Conservation (phyloP, 768 basidiomycete species). For the Naganishia vaughanmartiniae region DNA sequence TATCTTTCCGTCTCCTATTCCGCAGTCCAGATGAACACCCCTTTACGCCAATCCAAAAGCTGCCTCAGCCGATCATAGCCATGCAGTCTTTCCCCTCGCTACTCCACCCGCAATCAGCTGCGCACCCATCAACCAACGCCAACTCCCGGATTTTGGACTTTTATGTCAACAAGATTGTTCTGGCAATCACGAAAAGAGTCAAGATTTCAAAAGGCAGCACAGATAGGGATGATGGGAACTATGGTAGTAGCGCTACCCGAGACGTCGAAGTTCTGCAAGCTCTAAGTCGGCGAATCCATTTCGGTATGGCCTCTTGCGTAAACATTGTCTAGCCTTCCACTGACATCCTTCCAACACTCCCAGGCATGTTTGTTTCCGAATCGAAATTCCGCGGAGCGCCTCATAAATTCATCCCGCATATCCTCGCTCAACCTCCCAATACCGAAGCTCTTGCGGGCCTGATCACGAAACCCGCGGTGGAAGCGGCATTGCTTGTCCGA, state of each 20-base stretch:
- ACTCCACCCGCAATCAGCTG: conserved; percentile 61
- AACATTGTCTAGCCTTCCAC: background rate
- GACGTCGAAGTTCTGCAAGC: conserved; percentile 96
- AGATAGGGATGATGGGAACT: conserved; percentile 89
- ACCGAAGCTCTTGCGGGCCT: conserved; percentile 72
- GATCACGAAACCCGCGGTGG: conserved; percentile 97
- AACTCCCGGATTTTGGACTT: conserved; percentile 83
- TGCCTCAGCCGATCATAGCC: conserved; percentile 78
- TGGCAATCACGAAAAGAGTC: conserved; percentile 73
- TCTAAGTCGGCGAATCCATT: conserved; percentile 97
- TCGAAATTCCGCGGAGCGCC: conserved; percentile 89
- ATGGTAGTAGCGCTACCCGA: conserved; percentile 89
- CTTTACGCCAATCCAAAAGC: conserved; percentile 66
- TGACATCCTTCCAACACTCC: background rate
- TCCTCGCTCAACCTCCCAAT: conserved; percentile 65
- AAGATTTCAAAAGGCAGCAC: conserved; percentile 64
- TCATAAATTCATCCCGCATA: conserved; percentile 86
- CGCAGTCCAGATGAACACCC: conserved; percentile 95
- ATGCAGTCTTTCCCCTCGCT: conserved; percentile 71
- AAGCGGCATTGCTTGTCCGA: conserved; percentile 74
- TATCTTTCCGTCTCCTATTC: background rate
- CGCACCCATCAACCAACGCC: conserved; percentile 61
- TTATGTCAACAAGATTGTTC: conserved; percentile 83
- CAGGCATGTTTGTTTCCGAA: conserved; percentile 98
- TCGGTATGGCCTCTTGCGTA: conserved; percentile 62